These are phyloP conservation scores for Tetrapisispora nanseiensis DNA, from an alignment of 805 yeast species.

Conservation along the genomic window DNA sequence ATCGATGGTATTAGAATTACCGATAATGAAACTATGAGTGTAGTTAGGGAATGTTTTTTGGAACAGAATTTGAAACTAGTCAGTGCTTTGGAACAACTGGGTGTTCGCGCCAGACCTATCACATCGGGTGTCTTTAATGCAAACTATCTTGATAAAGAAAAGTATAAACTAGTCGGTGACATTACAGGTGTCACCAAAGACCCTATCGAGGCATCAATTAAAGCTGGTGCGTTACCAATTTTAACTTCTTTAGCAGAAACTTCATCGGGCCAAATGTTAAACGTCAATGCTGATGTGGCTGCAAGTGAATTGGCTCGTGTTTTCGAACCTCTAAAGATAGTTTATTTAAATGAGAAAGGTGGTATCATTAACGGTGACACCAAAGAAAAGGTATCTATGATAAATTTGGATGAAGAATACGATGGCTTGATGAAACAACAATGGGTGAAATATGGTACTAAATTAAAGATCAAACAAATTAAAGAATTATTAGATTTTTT, in stretches of 20 bases:
- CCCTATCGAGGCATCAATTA: conserved; percentile 86
- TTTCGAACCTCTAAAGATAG: conserved; percentile 93
- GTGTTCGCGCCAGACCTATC: conserved; percentile 97
- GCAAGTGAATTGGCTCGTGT: conserved; percentile 97
- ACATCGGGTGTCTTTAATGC: conserved; percentile 97
- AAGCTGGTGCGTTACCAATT: conserved; percentile 94
- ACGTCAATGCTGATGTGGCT: conserved; percentile 97
- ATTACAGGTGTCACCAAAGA: conserved; percentile 79
- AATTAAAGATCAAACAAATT: conserved; percentile 91
- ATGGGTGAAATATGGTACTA: conserved; percentile 99
- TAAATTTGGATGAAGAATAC: conserved; percentile 93
- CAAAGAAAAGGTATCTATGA: conserved; percentile 79
- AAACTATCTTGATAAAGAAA: conserved; percentile 78
- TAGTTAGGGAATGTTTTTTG: conserved; percentile 87
- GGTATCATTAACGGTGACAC: conserved; percentile 90
- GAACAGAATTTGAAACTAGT: conserved; percentile 93
- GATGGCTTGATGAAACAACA: conserved; percentile 82
- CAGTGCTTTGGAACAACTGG: conserved; percentile 90
- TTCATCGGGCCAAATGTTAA: conserved; percentile 88
- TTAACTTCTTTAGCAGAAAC: conserved; percentile 96
- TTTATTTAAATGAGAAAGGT: conserved; percentile 93
- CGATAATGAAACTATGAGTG: conserved; percentile 88
- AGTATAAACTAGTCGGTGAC: conserved; percentile 88
- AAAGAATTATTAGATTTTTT: conserved; percentile 86
- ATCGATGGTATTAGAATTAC: conserved; percentile 96